Evolutionary conservation across 352 stramenopile genomes (phyloP).

Genomic region (Pythium rishiriense): DNA sequence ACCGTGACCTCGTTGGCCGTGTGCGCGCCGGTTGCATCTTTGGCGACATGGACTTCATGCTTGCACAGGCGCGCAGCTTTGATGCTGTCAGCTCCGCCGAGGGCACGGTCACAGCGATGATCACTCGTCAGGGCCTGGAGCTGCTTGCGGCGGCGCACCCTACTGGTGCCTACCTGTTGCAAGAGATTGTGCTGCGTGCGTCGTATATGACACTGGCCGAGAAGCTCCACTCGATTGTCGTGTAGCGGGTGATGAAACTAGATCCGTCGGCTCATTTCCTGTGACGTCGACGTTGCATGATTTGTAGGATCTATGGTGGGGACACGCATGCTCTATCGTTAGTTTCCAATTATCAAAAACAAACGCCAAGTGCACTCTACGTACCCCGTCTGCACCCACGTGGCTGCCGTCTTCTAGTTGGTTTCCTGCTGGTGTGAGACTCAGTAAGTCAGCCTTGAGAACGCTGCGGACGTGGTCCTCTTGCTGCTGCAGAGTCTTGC

Average conservation of each 20-base stretch:
- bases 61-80: conserved; percentile 48
- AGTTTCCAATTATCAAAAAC: neutral
- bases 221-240: conserved; percentile 41
- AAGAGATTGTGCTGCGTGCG: conserved; percentile 55
- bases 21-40: conserved; percentile 60
- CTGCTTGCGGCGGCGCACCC: conserved; percentile 30
- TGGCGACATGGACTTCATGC: conserved; percentile 67
- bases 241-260: neutral
- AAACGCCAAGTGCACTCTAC: conserved; percentile 1
- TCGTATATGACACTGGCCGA: conserved; percentile 62
- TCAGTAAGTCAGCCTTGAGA: conserved; percentile 52
- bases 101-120: conserved; percentile 41
- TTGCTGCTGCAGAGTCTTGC: conserved; percentile 23
- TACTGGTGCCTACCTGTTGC: conserved; percentile 45
- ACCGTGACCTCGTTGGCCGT: conserved; percentile 47
- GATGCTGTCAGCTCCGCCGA: conserved; percentile 41
- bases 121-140: conserved; percentile 37
- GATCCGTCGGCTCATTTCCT: conserved; percentile 16
- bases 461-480: conserved; percentile 60
- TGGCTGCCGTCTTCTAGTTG: conserved; percentile 48
- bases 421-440: conserved; percentile 38
- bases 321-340: too few relatives aligned
- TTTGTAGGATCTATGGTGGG: conserved; percentile 49
- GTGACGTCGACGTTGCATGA: conserved; percentile 54
- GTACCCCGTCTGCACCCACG: conserved; percentile 52